Evolutionary conservation across 1,284 basidiomycete genomes (phyloP).

Genomic region (Hemileia vastatrix): DNA sequence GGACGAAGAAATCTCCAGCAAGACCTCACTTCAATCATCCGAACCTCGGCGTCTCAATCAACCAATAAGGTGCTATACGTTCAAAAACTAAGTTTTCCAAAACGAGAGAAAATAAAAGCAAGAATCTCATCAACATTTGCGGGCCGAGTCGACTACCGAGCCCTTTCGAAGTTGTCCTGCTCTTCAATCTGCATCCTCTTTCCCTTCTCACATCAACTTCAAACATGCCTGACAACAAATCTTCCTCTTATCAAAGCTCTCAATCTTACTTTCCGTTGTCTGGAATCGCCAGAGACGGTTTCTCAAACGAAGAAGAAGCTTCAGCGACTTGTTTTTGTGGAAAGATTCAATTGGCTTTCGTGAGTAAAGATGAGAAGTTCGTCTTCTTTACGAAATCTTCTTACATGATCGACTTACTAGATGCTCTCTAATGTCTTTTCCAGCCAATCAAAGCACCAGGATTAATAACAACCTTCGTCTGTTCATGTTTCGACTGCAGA

Average conservation of each 20-base stretch:
- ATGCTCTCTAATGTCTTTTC: no score
- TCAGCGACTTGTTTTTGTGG: constrained; percentile 45
- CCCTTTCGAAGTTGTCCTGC: background rate
- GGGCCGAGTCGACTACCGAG: background rate
- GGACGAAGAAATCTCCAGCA: no score
- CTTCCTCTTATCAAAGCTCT: constrained; percentile 6
- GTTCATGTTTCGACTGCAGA: constrained; percentile 44
- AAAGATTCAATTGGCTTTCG: constrained; percentile 40
- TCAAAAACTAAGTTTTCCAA: no score
- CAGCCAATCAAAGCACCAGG: constrained; percentile 39
- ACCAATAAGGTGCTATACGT: no score
- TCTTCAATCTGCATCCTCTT: background rate
- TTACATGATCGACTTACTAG: background rate
- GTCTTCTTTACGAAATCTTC: background rate
- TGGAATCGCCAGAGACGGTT: constrained; percentile 33
- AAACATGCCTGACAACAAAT: background rate
- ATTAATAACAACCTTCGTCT: constrained; percentile 37
- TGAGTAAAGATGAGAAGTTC: constrained; percentile 26
- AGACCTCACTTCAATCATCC: no score
- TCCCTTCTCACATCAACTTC: background rate
- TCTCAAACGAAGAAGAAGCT: constrained; percentile 37
- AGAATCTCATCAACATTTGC: background rate
- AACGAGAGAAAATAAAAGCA: no score
- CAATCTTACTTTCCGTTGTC: constrained; percentile 28
- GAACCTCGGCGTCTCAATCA: no score